phyloP scores from a whole-genome alignment of 108 stramenopile genomes.

The Cyclotella kingstonii region DNA sequence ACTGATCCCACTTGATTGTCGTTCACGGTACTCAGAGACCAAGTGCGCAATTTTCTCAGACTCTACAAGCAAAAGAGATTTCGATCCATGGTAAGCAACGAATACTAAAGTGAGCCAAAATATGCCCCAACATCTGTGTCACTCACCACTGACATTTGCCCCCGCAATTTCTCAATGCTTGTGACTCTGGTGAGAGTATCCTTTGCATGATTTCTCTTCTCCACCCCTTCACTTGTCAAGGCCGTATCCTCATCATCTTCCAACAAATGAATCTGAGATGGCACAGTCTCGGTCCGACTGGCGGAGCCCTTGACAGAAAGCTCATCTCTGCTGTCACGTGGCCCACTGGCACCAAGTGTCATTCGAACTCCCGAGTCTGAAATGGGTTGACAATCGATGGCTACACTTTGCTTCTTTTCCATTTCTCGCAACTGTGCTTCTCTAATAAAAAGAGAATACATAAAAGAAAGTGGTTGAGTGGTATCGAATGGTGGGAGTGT shows the following conservation, averaged over 20 bases:
- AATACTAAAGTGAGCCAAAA: constrained; percentile 3
- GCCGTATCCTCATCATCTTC: constrained; percentile 26
- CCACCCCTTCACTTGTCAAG: constrained; percentile 14
- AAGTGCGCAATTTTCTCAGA: constrained; percentile 33
- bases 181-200: constrained; percentile 20
- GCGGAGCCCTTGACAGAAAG: background rate
- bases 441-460: no score
- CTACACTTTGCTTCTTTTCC: no score
- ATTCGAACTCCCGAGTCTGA: no score
- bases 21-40: constrained; percentile 18
- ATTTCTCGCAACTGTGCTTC: no score
- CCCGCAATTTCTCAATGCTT: constrained; percentile 26
- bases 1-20: constrained; percentile 29
- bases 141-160: constrained; percentile 21
- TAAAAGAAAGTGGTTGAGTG: no score
- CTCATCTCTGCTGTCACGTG: background rate
- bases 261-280: constrained; percentile 26
- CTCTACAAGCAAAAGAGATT: constrained; percentile 11
- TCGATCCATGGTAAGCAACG: no score
- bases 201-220: background rate
- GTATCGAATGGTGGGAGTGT: no score
- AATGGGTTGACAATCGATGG: no score
- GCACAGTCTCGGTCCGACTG: background rate
- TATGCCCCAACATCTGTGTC: background rate
- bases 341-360: no score